Conservation (phyloP, 306 rosid species). For the Datisca glomerata region DNA sequence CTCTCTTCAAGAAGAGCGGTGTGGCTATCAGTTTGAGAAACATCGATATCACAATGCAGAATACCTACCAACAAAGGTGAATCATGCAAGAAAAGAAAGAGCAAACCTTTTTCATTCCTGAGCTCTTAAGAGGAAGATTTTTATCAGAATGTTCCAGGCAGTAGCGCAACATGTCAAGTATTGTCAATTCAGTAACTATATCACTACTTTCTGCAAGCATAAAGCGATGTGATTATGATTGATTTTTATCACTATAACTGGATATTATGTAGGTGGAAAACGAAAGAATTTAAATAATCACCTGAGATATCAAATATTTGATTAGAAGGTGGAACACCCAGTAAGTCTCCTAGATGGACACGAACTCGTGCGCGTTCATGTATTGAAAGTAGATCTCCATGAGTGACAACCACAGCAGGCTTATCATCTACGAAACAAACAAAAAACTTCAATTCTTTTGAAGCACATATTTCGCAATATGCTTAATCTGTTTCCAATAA, state of each 20-base stretch:
- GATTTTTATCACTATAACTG: no score
- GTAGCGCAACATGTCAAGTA: conserved; percentile 49
- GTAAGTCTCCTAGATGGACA: conserved; percentile 47
- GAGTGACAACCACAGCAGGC: conserved; percentile 67
- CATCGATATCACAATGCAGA: no score
- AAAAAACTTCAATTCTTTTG: no score
- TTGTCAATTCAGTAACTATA: conserved; percentile 34
- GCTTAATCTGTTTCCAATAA: no score
- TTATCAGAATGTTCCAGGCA: conserved; percentile 77
- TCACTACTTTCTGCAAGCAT: conserved; percentile 41
- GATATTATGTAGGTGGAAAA: background rate
- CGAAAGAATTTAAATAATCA: conserved; percentile 7
- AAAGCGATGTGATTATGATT: conserved; percentile 1
- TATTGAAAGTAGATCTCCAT: conserved; percentile 76
- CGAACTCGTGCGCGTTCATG: conserved; percentile 49
- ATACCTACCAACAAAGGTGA: conserved; percentile 1
- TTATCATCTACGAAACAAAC: conserved; percentile 55
- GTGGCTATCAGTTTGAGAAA: no score
- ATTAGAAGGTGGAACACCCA: conserved; percentile 58
- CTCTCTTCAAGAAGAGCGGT: no score
- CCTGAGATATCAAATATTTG: conserved; percentile 94
- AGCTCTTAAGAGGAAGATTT: conserved; percentile 37
- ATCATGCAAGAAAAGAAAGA: conserved; percentile 9
- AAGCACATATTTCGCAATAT: no score
- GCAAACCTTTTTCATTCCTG: conserved; percentile 32